These are phyloP conservation scores for Candida verbasci DNA, from an alignment of 805 yeast species.

Conservation along the genomic window DNA sequence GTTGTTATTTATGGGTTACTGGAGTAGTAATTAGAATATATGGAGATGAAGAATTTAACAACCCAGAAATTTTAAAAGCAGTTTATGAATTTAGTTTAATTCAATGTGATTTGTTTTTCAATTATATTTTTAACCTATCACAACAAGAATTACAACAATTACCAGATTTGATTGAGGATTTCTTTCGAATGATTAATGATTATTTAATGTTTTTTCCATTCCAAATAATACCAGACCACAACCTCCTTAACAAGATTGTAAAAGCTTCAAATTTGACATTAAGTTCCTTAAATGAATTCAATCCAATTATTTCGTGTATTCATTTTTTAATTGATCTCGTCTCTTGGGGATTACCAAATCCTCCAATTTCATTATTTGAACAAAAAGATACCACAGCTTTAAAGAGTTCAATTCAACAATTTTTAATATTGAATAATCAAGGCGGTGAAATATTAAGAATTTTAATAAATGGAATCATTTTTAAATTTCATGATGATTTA, in stretches of 20 bases:
- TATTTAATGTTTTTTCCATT: constrained; percentile 70
- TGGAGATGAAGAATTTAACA: constrained; percentile 40
- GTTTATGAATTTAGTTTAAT: constrained; percentile 72
- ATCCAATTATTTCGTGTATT: constrained; percentile 64
- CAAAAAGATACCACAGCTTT: constrained; percentile 51
- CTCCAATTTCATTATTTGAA: constrained; percentile 69
- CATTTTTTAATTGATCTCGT: constrained; percentile 78
- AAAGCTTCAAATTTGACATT: constrained; percentile 57
- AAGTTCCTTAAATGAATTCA: constrained; percentile 55
- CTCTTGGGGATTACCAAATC: constrained; percentile 77
- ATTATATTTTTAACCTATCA: constrained; percentile 25
- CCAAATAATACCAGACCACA: constrained; percentile 42
- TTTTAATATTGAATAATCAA: constrained; percentile 38
- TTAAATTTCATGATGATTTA: constrained; percentile 65
- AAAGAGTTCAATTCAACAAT: constrained; percentile 42
- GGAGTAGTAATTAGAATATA: constrained; percentile 77
- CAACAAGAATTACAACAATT: constrained; percentile 29
- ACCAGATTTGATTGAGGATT: constrained; percentile 82
- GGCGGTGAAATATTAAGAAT: constrained; percentile 56
- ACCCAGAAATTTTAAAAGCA: constrained; percentile 48
- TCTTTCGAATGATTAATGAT: constrained; percentile 74
- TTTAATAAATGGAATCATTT: constrained; percentile 63
- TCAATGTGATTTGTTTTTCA: constrained; percentile 58
- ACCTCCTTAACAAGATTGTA: constrained; percentile 47
- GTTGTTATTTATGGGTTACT: constrained; percentile 87